Evolutionary conservation across 441 rosid species (phyloP).

Genomic region (Adansonia grandidieri): DNA sequence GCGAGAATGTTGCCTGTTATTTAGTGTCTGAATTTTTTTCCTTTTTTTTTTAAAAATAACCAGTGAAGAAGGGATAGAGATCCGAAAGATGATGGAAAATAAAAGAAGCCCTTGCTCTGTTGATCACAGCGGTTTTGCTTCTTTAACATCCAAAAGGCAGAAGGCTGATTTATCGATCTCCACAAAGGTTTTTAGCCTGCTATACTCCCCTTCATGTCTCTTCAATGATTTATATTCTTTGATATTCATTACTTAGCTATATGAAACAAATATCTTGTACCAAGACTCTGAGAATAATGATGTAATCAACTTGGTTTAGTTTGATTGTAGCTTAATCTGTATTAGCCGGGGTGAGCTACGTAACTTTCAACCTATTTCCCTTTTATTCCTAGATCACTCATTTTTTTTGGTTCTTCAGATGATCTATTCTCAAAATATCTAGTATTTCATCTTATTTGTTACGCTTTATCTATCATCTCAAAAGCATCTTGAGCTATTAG

Average conservation of each 20-base stretch:
- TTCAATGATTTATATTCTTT: not conserved
- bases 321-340: not conserved
- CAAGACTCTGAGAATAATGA: no score
- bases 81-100: conserved; percentile 73
- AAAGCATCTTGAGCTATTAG: conserved; percentile 4
- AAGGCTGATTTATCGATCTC: conserved; percentile 72
- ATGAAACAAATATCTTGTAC: not conserved
- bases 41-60: not conserved
- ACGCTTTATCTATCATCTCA: not conserved
- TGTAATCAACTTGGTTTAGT: not conserved
- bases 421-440: not conserved
- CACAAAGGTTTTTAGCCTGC: conserved; percentile 58
- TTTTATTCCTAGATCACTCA: not conserved
- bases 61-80: conserved; percentile 47
- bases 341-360: not conserved
- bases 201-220: not conserved
- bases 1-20: no score
- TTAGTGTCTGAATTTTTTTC: no score
- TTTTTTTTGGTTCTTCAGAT: not conserved
- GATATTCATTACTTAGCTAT: not conserved
- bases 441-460: not conserved
- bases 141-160: conserved; percentile 72
- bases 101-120: conserved; percentile 73
- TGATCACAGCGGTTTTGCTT: conserved; percentile 55
- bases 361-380: not conserved